Conservation (phyloP, 805 yeast genomes). For the Clavispora phyllophila region DNA sequence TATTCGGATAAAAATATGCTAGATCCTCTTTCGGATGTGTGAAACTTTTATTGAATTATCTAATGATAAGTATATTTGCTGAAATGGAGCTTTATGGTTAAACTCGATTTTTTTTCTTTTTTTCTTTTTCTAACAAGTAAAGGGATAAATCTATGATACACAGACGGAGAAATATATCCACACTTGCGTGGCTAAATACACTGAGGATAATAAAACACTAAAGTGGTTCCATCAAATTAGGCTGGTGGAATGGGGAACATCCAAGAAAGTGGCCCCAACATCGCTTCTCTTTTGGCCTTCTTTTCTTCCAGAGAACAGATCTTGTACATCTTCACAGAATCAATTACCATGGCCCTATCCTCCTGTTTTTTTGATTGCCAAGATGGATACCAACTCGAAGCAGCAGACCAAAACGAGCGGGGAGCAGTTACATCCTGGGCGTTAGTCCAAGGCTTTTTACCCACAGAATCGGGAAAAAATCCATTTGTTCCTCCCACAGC, state of each 20-base stretch:
- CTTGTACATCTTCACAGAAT: not conserved
- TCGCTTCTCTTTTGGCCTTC: not conserved
- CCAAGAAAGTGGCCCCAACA: not conserved
- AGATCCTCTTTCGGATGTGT: too few relatives aligned
- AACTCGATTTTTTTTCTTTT: too few relatives aligned
- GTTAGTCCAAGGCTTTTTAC: not conserved
- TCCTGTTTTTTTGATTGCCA: not conserved
- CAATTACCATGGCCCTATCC: not conserved
- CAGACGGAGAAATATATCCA: too few relatives aligned
- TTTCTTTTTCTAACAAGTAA: too few relatives aligned
- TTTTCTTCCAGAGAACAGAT: not conserved
- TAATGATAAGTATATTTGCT: too few relatives aligned
- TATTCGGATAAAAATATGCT: too few relatives aligned
- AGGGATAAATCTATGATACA: too few relatives aligned
- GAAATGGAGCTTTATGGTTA: too few relatives aligned
- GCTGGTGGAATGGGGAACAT: not conserved
- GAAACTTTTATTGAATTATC: too few relatives aligned
- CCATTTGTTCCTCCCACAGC: slow-evolving; percentile 1
- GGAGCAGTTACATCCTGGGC: not conserved
- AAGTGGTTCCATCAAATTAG: too few relatives aligned
- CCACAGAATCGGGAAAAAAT: not conserved
- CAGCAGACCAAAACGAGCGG: not conserved
- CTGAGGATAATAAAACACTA: too few relatives aligned
- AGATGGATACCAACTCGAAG: not conserved
- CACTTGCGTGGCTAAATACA: too few relatives aligned